Evolutionary conservation across 2,329 filamentous ascomycete species (phyloP).

Genomic region (Arthrobotrys pseudoclavata): DNA sequence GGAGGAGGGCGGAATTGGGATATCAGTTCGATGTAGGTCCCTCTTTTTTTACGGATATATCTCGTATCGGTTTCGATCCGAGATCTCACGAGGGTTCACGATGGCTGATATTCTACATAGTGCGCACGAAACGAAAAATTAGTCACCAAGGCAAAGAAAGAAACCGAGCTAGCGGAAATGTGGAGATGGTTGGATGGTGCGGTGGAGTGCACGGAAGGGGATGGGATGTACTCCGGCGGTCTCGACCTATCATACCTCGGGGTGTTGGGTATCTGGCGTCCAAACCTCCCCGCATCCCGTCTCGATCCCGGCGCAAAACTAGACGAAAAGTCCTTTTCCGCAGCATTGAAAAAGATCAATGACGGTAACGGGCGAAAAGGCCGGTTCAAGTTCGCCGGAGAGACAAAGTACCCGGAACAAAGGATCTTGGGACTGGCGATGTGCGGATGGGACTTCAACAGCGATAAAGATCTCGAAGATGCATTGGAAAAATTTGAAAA

Average conservation of each 20-base stretch:
- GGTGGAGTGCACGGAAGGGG: conserved; percentile 74
- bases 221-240: conserved; percentile 77
- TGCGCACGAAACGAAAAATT: conserved; percentile 55
- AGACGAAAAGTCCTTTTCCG: conserved; percentile 62
- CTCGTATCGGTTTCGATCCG: background rate
- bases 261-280: conserved; percentile 77
- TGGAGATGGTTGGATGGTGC: conserved; percentile 78
- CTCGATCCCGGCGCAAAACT: conserved; percentile 60
- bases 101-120: conserved; percentile 67
- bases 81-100: conserved; percentile 61
- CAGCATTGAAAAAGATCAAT: conserved; percentile 69
- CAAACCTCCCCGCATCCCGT: conserved; percentile 56
- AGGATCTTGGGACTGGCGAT: conserved; percentile 81
- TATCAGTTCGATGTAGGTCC: conserved; percentile 63
- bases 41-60: background rate
- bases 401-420: conserved; percentile 77
- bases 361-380: conserved; percentile 75
- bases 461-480: conserved; percentile 68
- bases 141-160: conserved; percentile 57
- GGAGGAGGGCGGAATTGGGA: conserved; percentile 62
- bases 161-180: conserved; percentile 77
- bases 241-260: conserved; percentile 83
- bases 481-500: conserved; percentile 68
- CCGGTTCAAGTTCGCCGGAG: conserved; percentile 75
- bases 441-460: conserved; percentile 77